Evolutionary conservation across 192 early-diverging fungal genomes (phyloP).

Genomic region (Coemansia umbellata): DNA sequence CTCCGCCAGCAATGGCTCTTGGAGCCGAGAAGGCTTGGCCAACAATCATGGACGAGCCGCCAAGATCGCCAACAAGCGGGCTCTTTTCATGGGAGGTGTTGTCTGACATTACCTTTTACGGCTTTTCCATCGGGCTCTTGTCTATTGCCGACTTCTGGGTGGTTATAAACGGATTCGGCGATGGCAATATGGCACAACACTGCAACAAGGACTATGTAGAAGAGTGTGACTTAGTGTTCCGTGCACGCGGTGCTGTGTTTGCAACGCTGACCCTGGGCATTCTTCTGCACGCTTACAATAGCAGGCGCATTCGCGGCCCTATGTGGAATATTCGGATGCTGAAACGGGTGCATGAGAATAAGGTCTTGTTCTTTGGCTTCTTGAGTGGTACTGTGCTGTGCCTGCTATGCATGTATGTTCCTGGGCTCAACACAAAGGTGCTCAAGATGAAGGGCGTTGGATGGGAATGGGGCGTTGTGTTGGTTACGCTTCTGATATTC

Average conservation of each 20-base stretch:
- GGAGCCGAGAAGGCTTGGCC: constrained; percentile 63
- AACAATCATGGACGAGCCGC: constrained; percentile 70
- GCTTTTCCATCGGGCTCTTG: constrained; percentile 60
- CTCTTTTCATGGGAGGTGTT: constrained; percentile 65
- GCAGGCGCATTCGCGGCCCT: constrained; percentile 61
- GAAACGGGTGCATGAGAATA: constrained; percentile 52
- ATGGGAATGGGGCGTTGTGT: constrained; percentile 73
- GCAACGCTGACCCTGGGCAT: constrained; percentile 66
- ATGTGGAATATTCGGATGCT: constrained; percentile 54
- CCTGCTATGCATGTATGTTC: constrained; percentile 62
- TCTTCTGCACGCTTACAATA: constrained; percentile 74
- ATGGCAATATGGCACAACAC: constrained; percentile 54
- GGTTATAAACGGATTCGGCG: constrained; percentile 59
- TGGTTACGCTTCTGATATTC: constrained; percentile 58
- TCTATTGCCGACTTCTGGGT: constrained; percentile 63
- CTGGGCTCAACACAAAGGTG: constrained; percentile 58
- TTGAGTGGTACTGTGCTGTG: constrained; percentile 53
- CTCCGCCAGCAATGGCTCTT: constrained; percentile 75
- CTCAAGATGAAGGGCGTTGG: constrained; percentile 61
- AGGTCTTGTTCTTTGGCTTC: constrained; percentile 47
- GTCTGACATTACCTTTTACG: constrained; percentile 67
- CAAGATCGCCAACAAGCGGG: constrained; percentile 57
- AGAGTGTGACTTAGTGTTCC: constrained; percentile 61
- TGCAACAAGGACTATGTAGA: constrained; percentile 58
- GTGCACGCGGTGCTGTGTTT: constrained; percentile 68